phyloP scores from a whole-genome alignment of 2,329 filamentous ascomycete genomes.

The Monosporascus sp. region DNA sequence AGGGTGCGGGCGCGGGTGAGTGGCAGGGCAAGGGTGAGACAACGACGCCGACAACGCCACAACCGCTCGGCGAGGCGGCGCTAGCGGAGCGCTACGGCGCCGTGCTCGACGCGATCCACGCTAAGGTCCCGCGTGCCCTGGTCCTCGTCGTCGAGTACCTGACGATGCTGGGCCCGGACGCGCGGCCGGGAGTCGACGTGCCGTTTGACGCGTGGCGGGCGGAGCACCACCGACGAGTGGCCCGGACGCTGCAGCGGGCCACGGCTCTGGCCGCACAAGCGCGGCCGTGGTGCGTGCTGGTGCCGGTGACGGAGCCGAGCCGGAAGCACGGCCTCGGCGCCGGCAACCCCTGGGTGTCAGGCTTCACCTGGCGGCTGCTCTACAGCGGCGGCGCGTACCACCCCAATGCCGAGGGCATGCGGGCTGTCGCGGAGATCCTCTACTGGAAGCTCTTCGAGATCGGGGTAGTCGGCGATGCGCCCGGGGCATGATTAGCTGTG shows the following conservation, averaged over 20 bases:
- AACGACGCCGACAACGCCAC: too few relatives aligned
- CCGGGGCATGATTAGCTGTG: too few relatives aligned
- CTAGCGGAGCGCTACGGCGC: slow-evolving; percentile 20
- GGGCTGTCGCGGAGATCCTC: slow-evolving; percentile 21
- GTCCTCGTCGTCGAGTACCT: slow-evolving; percentile 37
- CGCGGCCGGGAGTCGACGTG: slow-evolving; percentile 18
- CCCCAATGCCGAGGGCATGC: slow-evolving; percentile 25
- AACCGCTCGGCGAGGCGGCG: slow-evolving; percentile 11
- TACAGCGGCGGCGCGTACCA: slow-evolving; percentile 22
- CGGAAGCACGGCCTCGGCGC: slow-evolving; percentile 22
- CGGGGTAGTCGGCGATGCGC: slow-evolving; percentile 8
- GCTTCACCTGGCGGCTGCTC: slow-evolving; percentile 22
- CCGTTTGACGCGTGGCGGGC: slow-evolving; percentile 21
- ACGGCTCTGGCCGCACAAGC: slow-evolving; percentile 14
- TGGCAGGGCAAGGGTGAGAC: too few relatives aligned
- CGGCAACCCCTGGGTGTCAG: slow-evolving; percentile 23
- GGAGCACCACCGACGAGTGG: slow-evolving; percentile 19
- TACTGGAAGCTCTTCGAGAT: slow-evolving; percentile 18
- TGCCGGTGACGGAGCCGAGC: slow-evolving; percentile 19
- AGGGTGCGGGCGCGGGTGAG: too few relatives aligned
- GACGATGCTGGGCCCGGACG: slow-evolving; percentile 26
- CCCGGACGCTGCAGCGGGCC: slow-evolving; percentile 17
- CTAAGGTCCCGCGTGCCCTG: slow-evolving; percentile 35
- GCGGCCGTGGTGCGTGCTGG: slow-evolving; percentile 20
- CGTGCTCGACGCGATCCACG: slow-evolving; percentile 20